These are phyloP conservation scores for Artemisia tridentata DNA, from an alignment of 129 eudicot genomes.

Conservation along the genomic window DNA sequence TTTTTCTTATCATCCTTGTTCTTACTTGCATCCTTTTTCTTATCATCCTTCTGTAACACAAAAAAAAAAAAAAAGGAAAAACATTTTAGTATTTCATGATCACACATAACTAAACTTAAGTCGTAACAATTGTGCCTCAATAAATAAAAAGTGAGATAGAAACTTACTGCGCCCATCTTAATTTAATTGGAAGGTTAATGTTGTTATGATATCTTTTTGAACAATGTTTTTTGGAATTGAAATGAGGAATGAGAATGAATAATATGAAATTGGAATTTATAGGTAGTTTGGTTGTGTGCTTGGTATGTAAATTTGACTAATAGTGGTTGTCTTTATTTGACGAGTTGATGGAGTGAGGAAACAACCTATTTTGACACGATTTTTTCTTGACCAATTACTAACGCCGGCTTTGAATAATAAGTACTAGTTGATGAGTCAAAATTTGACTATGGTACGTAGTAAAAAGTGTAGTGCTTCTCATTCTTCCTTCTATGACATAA, in stretches of 20 bases:
- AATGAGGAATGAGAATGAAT: conserved; percentile 25
- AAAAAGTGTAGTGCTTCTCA: no score
- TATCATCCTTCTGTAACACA: conserved; percentile 33
- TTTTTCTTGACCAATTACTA: no score
- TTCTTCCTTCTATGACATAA: no score
- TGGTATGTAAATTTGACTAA: neutral
- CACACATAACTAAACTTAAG: no score
- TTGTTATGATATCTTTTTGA: neutral
- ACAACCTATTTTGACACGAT: no score
- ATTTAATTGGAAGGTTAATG: neutral
- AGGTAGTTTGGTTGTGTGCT: neutral
- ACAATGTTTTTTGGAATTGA: neutral
- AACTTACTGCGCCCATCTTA: conserved; percentile 50
- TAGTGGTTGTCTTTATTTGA: conserved; percentile 24
- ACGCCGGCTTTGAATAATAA: no score
- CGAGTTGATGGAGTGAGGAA: conserved; percentile 4
- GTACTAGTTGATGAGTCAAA: no score
- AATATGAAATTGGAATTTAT: conserved; percentile 31
- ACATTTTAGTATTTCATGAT: no score
- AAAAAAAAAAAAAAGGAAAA: no score
- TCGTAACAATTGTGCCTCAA: no score
- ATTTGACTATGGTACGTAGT: no score
- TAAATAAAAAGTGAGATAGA: neutral
- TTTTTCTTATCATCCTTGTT: conserved; percentile 27
- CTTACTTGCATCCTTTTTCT: conserved; percentile 1